Evolutionary conservation across 2,329 filamentous ascomycete species (phyloP).

Genomic region (Colletotrichum orbiculare): DNA sequence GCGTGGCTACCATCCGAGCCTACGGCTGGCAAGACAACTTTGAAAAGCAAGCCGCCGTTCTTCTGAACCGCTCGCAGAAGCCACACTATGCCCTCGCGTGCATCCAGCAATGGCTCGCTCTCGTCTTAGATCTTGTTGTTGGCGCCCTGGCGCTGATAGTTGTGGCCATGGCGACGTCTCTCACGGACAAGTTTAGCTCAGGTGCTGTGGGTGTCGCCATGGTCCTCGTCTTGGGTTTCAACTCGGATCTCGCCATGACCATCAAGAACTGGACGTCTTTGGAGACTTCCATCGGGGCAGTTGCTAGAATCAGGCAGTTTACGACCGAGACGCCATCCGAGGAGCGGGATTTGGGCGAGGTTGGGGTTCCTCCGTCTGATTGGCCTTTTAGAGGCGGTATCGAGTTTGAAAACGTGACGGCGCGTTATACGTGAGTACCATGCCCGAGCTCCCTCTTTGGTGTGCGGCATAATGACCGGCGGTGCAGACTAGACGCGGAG

Average conservation of each 20-base stretch:
- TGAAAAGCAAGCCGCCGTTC: conserved; percentile 35
- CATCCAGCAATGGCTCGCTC: conserved; percentile 63
- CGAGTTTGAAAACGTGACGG: conserved; percentile 42
- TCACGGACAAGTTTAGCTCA: conserved; percentile 41
- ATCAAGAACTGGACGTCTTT: conserved; percentile 39
- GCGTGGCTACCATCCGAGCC: conserved; percentile 47
- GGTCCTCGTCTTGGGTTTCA: conserved; percentile 11
- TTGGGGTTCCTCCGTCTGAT: conserved; percentile 12
- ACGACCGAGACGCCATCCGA: conserved; percentile 41
- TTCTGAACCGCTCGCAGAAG: conserved; percentile 56
- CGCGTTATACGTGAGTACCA: conserved; percentile 40
- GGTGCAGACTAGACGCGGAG: conserved; percentile 1
- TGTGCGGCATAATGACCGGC: not conserved
- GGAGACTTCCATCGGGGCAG: conserved; percentile 28
- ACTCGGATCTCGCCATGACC: not conserved
- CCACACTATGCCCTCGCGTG: conserved; percentile 64
- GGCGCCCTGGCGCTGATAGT: conserved; percentile 55
- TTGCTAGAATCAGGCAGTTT: conserved; percentile 20
- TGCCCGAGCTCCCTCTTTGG: no score
- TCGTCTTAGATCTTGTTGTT: conserved; percentile 63
- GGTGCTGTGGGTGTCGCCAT: conserved; percentile 41
- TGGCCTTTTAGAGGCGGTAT: conserved; percentile 46
- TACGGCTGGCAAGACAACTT: conserved; percentile 45
- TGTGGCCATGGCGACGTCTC: conserved; percentile 19
- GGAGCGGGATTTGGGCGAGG: conserved; percentile 31